Evolutionary conservation across 2,329 filamentous ascomycete species (phyloP), one percentile per base, ranked within the genome.

Genomic region (Monosporascus sp.): DNA sequence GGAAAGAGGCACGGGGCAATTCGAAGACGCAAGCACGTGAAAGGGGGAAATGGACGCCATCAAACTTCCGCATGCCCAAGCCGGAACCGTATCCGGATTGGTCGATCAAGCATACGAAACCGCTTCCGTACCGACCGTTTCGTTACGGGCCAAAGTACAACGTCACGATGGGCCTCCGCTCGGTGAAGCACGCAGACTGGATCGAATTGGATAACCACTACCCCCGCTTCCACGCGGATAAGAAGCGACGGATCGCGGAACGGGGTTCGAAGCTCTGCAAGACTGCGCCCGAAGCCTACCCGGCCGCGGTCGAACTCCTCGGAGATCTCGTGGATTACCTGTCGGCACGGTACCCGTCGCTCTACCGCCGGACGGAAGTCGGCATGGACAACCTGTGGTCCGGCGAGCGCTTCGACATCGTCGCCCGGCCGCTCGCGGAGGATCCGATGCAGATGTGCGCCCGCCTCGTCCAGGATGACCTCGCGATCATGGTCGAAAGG

Each of bases 141-240:
- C 82, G 86, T 61, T 82, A 90, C 66, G 88, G 89, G 0, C 88
- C 88, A 7, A 87, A 85, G 56, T 90, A 91, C 68, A 80, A 88
- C 63, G 79, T 89, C 54, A 91, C 85, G 1, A 88, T 92, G 85
- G 88, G 89, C 0, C 75, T 93, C 2, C 80, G 88, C n/a, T 80
- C 76, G 8, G 79, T 89, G 72, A 75, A 82, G 35, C 85, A 82
- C 70, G 80, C 87, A 50, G 85, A 90, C 53, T 92, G 89, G 89
- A 90, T 93, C 63, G 88, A 95, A 70, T 80, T 95, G 25, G 90
- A 95, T 70, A 92, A 88, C 64, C 80, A 92, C 47, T 95, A 83
- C 67, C 78, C 84, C 1, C 81, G 80, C 50, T 95, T 78, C 66
- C 89, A 95, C 70, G 78, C 77, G 35, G 81, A 87, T 58, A 95